Conservation (phyloP, 345 rosid species). For the Syzygium oleosum region DNA sequence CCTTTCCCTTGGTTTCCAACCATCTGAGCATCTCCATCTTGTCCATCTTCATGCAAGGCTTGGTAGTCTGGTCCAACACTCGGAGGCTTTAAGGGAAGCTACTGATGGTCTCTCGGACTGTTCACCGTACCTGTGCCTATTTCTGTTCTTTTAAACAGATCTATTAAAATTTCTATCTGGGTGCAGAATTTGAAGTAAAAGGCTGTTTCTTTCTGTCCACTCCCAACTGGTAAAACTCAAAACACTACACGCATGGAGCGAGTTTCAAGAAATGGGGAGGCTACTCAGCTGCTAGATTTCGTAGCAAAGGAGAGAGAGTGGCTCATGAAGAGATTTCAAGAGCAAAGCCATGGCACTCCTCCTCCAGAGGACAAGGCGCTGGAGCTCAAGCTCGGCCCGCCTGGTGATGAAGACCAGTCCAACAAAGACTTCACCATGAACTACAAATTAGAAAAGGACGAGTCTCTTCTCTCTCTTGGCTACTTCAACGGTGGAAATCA, state of each 20-base stretch:
- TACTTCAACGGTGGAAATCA: slow-evolving; percentile 14
- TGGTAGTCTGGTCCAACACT: neutral
- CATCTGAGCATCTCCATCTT: neutral
- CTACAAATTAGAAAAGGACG: slow-evolving; percentile 1
- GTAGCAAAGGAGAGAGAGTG: slow-evolving; percentile 46
- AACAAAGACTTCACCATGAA: neutral
- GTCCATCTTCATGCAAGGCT: neutral
- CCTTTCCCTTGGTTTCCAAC: neutral
- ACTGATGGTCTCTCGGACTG: neutral
- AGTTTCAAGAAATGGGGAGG: slow-evolving; percentile 5
- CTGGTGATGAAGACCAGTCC: slow-evolving; percentile 42
- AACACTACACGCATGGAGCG: neutral
- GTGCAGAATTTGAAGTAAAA: neutral
- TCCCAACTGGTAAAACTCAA: neutral
- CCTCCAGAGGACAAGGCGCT: slow-evolving; percentile 59
- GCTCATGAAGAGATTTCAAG: slow-evolving; percentile 16
- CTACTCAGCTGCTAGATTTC: slow-evolving; percentile 27
- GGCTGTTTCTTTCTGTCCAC: neutral
- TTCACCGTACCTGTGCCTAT: neutral
- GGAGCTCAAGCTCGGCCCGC: slow-evolving; percentile 91
- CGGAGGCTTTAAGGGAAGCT: neutral
- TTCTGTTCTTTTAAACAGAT: neutral
- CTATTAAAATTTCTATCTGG: neutral
- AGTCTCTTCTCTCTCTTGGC: slow-evolving; percentile 40
- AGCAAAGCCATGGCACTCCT: slow-evolving; percentile 13